Evolutionary conservation across 306 rosid genomes (phyloP).

Genomic region (Cucurbita moschata): DNA sequence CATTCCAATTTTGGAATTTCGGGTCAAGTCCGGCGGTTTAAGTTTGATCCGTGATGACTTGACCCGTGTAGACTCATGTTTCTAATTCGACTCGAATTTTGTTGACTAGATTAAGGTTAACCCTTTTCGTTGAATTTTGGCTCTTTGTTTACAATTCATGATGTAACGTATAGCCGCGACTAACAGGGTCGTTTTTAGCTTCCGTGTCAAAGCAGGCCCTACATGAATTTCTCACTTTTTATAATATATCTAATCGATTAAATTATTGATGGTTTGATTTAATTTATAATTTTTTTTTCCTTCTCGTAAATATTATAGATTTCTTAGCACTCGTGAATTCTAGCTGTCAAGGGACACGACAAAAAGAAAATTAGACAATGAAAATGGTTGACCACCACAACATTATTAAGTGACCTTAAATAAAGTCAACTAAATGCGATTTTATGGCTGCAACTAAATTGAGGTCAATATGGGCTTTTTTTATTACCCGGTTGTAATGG

Average conservation of each 20-base stretch:
- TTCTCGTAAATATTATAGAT: not conserved
- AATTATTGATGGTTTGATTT: not conserved
- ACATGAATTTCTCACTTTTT: not conserved
- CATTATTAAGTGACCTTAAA: not conserved
- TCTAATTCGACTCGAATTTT: not conserved
- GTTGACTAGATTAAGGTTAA: not conserved
- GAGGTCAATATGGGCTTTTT: not conserved
- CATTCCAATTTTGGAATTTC: not conserved
- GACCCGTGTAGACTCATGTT: not conserved
- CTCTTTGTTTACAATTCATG: not conserved
- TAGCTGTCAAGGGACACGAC: not conserved
- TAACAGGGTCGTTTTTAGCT: not conserved
- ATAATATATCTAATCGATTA: not conserved
- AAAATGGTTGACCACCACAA: not conserved
- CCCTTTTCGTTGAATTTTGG: not conserved
- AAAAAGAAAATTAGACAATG: not conserved
- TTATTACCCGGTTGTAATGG: not conserved
- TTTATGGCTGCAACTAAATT: not conserved
- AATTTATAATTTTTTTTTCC: not conserved
- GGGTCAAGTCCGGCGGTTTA: conserved; percentile 2
- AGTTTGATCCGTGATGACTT: not conserved
- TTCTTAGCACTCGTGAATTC: not conserved
- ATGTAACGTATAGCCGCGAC: not conserved
- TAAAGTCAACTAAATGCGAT: not conserved
- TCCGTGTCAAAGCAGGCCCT: not conserved